Evolutionary conservation across 2,329 filamentous ascomycete species (phyloP).

Genomic region (Lecanicillium sp.): DNA sequence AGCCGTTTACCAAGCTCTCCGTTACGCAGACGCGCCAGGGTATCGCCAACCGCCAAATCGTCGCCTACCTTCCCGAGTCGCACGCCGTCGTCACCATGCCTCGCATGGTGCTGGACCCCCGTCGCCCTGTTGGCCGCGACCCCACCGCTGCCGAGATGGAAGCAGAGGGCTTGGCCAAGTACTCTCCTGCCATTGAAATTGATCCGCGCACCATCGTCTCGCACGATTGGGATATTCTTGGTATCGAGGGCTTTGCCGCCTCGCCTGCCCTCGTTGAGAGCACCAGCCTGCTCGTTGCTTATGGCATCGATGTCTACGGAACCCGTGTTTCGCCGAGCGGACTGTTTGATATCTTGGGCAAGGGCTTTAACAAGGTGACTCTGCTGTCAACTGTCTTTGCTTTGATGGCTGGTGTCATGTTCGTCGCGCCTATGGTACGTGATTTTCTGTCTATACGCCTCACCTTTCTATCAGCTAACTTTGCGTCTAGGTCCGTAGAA

Average conservation of each 20-base stretch:
- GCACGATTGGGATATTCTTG: conserved; percentile 74
- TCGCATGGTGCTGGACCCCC: conserved; percentile 71
- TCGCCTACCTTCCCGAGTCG: conserved; percentile 67
- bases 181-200: conserved; percentile 70
- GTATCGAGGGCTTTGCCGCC: conserved; percentile 65
- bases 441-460: background rate
- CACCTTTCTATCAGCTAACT: conserved; percentile 22
- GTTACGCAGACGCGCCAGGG: conserved; percentile 89
- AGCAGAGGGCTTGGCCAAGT: conserved; percentile 69
- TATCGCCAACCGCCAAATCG: conserved; percentile 74
- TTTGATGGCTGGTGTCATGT: conserved; percentile 65
- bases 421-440: conserved; percentile 80
- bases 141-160: conserved; percentile 71
- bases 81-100: conserved; percentile 75
- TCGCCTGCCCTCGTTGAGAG: conserved; percentile 80
- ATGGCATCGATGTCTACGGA: conserved; percentile 81
- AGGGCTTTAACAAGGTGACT: conserved; percentile 86
- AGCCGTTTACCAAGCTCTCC: conserved; percentile 69
- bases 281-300: conserved; percentile 83
- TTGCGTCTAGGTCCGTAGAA: conserved; percentile 43
- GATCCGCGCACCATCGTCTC: conserved; percentile 75
- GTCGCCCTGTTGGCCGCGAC: conserved; percentile 78
- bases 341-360: conserved; percentile 86
- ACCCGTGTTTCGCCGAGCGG: conserved; percentile 81
- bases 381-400: conserved; percentile 78